These are phyloP conservation scores for Mucor plumbeus DNA, from an alignment of 371 early-diverging fungal species.

Conservation along the genomic window DNA sequence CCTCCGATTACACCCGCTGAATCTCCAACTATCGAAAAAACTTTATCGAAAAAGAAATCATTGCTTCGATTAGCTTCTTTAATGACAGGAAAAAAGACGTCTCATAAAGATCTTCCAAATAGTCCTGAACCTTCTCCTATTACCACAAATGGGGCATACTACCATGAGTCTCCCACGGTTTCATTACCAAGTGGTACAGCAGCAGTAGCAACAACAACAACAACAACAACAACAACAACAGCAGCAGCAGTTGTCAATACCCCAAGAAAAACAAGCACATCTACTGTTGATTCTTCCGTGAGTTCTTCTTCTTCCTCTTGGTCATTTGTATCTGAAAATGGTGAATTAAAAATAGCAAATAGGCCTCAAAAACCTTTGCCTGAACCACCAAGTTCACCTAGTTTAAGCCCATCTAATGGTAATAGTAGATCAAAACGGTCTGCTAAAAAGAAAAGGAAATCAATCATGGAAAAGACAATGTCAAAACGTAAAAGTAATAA, in stretches of 20 bases:
- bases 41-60: conserved; percentile 16
- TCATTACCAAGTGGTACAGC: not conserved
- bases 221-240: conserved; percentile 5
- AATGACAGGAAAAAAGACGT: conserved; percentile 17
- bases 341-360: conserved; percentile 3
- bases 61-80: conserved; percentile 34
- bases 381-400: conserved; percentile 24
- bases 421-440: conserved; percentile 6
- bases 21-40: conserved; percentile 5
- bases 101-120: conserved; percentile 7
- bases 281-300: conserved; percentile 26
- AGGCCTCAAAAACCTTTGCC: conserved; percentile 34
- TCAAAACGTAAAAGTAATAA: conserved; percentile 37
- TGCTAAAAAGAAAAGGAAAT: conserved; percentile 42
- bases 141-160: not conserved
- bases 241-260: not conserved
- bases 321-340: conserved; percentile 33
- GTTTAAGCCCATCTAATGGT: not conserved
- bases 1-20: conserved; percentile 18
- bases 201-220: not conserved
- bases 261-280: conserved; percentile 36
- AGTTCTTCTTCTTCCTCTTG: conserved; percentile 34
- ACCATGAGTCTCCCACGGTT: conserved; percentile 1
- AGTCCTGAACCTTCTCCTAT: conserved; percentile 20
- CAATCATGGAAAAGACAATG: conserved; percentile 47